Base-by-base conservation (phyloP, 148 eudicot genomes). In the Rhododendron ovatum region DNA sequence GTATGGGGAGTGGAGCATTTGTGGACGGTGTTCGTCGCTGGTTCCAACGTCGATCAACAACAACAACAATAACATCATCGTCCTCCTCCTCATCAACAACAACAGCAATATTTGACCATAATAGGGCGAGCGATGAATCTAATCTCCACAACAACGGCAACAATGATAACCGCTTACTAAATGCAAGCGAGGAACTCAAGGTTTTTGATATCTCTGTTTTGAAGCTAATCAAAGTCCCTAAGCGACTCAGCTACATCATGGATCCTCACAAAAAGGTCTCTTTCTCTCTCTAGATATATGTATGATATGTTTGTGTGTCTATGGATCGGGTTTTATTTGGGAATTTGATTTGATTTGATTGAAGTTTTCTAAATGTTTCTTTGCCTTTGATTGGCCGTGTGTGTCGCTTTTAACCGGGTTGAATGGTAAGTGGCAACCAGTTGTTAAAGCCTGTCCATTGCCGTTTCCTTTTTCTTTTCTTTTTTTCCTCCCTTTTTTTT, bases 11-110 rank as follows among this genome's bases (percentile, higher is more conserved):
- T 82, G 91, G 89, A 78, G 85, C 95, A 83, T 90, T 93, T 50
- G 97, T 93, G 92, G 94, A 94, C 80, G 97, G 97, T 43, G 92
- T 95, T 91, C 95, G 97, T 88, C 93, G 95, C 80, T 92, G 89
- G 95, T 94, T 95, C 88, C 91, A 89, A 39, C 93, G 96, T 81
- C 91, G 94, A 76, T 80, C 92, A 37, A 79, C 89, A 33, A 82
- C 82, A 67, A 50, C 53, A 51, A 51, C 0, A 51, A 51, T 1
- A 53, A 0, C 57, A 53, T 14, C 57, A 0, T 55, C 61, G 2
- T 55, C 59, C 5, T 53, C 59, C 0, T 79, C 88, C 30, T 76
- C 84, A 43, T 50, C 47, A 50, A 83, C 41, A 24, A 26, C 83
- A 43, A 48, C 47, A 59, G 80, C 41, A 24, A 26, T 26, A 33